These are phyloP conservation scores for Verbascum thapsus DNA, from an alignment of 257 asterid genomes.

Conservation along the genomic window DNA sequence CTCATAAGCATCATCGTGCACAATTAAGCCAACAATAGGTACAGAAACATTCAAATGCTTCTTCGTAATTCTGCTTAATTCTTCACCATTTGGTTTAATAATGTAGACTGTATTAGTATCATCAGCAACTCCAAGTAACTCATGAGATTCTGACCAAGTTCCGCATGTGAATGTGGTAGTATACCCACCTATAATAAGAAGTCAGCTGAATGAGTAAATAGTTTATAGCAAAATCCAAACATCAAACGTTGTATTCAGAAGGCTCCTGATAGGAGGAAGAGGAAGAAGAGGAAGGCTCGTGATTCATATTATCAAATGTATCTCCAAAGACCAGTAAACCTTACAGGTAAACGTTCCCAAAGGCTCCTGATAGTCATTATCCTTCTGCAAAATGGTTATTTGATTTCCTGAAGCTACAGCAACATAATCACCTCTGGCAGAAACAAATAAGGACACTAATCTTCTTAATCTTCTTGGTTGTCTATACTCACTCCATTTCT, in stretches of 20 bases:
- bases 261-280: background rate
- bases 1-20: conserved; percentile 54
- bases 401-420: conserved; percentile 85
- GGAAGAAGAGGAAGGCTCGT: background rate
- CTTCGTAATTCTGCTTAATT: conserved; percentile 76
- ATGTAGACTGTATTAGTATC: conserved; percentile 64
- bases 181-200: conserved; percentile 60
- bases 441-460: conserved; percentile 68
- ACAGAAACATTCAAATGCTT: conserved; percentile 61
- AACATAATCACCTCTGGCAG: conserved; percentile 74
- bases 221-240: conserved; percentile 17
- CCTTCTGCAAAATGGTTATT: conserved; percentile 74
- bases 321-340: conserved; percentile 36
- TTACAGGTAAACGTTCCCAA: conserved; percentile 78
- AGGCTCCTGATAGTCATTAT: conserved; percentile 80
- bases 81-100: conserved; percentile 87
- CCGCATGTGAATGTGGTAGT: conserved; percentile 59
- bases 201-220: conserved; percentile 27
- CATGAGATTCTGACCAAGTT: conserved; percentile 95
- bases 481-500: conserved; percentile 67
- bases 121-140: conserved; percentile 87
- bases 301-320: conserved; percentile 1
- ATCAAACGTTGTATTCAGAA: conserved; percentile 23
- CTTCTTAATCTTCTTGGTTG: conserved; percentile 54
- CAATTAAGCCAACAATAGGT: conserved; percentile 75